These are phyloP conservation scores for Argentina anserina DNA, from an alignment of 306 rosid genomes.

Conservation along the genomic window DNA sequence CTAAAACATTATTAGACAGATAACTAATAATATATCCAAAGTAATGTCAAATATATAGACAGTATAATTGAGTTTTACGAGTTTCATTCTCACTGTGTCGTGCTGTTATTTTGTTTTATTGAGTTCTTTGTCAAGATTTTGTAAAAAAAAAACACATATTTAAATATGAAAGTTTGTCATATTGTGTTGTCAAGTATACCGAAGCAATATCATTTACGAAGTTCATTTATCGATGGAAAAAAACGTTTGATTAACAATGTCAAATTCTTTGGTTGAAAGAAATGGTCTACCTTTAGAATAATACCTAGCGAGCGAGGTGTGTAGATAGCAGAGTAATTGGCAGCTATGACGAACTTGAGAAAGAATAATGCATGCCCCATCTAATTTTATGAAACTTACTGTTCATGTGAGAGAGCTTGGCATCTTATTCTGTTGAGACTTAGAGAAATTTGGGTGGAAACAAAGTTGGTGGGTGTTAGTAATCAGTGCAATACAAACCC, in stretches of 20 bases:
- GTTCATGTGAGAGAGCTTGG: constrained; percentile 14
- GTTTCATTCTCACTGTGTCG: too few species aligned
- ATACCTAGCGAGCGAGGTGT: neutral
- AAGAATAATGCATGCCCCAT: neutral
- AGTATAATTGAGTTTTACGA: too few species aligned
- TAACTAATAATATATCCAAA: too few species aligned
- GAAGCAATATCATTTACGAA: neutral
- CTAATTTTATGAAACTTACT: neutral
- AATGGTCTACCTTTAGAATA: neutral
- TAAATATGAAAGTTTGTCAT: neutral
- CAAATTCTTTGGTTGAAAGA: neutral
- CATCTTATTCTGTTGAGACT: constrained; percentile 19
- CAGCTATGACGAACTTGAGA: neutral
- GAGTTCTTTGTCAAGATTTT: neutral
- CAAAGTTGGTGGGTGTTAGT: constrained; percentile 25
- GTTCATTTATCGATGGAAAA: neutral
- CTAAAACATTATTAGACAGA: neutral
- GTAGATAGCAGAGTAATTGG: neutral
- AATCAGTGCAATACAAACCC: constrained; percentile 30
- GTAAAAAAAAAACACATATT: neutral
- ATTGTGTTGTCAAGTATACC: neutral
- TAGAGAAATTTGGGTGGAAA: constrained; percentile 15
- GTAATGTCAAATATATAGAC: too few species aligned
- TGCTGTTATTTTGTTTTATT: neutral
- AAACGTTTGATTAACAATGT: neutral